phyloP scores from a whole-genome alignment of 345 rosid genomes.

The Laguncularia racemosa region DNA sequence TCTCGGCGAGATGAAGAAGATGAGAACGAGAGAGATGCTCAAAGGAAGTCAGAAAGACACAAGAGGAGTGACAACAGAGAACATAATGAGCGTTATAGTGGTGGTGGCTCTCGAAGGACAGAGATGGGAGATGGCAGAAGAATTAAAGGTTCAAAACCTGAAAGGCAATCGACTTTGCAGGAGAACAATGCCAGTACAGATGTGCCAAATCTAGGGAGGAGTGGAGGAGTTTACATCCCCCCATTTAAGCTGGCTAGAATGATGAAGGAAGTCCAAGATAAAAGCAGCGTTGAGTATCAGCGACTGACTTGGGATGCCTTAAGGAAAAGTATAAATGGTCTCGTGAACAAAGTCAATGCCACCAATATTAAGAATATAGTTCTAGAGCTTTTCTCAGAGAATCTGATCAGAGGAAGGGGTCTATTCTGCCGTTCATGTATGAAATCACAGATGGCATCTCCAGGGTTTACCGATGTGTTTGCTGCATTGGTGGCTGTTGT shows the following conservation, averaged over 20 bases:
- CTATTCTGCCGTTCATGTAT: slow-evolving; percentile 86
- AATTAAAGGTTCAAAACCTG: slow-evolving; percentile 23
- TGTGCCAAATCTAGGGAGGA: slow-evolving; percentile 36
- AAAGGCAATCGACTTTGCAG: slow-evolving; percentile 9
- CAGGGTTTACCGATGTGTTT: slow-evolving; percentile 86
- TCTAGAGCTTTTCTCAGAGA: slow-evolving; percentile 83
- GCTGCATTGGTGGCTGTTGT: slow-evolving; percentile 82
- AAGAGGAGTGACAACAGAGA: no score
- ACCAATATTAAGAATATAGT: slow-evolving; percentile 78
- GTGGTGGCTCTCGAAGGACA: slow-evolving; percentile 7
- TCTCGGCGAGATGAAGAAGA: slow-evolving; percentile 20
- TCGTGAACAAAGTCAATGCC: slow-evolving; percentile 89
- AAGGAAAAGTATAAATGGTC: slow-evolving; percentile 87
- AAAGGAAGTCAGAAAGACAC: no score
- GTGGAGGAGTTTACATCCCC: slow-evolving; percentile 87
- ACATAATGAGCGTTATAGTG: no score
- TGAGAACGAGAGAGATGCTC: slow-evolving; percentile 10
- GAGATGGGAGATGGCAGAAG: slow-evolving; percentile 23
- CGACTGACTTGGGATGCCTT: slow-evolving; percentile 96
- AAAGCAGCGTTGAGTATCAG: slow-evolving; percentile 77
- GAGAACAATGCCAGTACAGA: slow-evolving; percentile 33
- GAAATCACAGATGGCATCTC: slow-evolving; percentile 98
- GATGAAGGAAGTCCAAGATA: slow-evolving; percentile 88
- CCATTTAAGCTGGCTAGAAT: slow-evolving; percentile 84
- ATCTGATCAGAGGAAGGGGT: slow-evolving; percentile 85